Evolutionary conservation across 805 yeast species (phyloP).

Genomic region (Kregervanrija delftensis): DNA sequence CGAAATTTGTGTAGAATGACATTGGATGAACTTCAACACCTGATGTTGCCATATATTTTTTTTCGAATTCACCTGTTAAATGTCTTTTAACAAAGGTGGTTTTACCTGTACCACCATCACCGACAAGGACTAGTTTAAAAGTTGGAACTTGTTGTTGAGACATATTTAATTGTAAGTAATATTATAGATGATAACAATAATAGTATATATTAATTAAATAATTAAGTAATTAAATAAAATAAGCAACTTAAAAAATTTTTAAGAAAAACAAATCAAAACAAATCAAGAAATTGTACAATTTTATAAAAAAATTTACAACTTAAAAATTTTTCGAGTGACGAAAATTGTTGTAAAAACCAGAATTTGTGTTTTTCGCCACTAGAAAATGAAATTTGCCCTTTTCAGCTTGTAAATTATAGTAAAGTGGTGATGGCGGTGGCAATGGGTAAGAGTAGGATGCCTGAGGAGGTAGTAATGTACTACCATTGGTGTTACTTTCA

Average conservation of each 20-base stretch:
- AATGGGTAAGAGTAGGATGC: constrained; percentile 29
- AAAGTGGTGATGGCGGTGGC: constrained; percentile 30
- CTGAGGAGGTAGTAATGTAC: constrained; percentile 25
- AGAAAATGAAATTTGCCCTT: too few species aligned
- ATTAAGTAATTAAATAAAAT: not conserved
- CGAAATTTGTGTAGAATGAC: constrained; percentile 95
- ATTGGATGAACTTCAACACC: constrained; percentile 99
- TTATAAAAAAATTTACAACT: too few species aligned
- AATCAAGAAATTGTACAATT: not conserved
- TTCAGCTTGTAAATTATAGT: not conserved
- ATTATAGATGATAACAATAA: not conserved
- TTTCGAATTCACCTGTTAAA: constrained; percentile 98
- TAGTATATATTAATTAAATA: too few species aligned
- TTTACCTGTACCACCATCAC: constrained; percentile 99
- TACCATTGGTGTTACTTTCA: too few species aligned
- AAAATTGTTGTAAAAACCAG: too few species aligned
- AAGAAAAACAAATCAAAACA: not conserved
- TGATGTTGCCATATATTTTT: constrained; percentile 96
- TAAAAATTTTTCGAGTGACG: too few species aligned
- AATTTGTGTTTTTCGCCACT: too few species aligned
- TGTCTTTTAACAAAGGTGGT: constrained; percentile 99
- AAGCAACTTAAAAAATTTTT: not conserved
- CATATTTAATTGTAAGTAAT: constrained; percentile 29
- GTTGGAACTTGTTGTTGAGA: constrained; percentile 84
- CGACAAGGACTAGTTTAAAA: constrained; percentile 96